phyloP scores from a whole-genome alignment of 176 grass and related monocot genomes.

The Cocos nucifera region DNA sequence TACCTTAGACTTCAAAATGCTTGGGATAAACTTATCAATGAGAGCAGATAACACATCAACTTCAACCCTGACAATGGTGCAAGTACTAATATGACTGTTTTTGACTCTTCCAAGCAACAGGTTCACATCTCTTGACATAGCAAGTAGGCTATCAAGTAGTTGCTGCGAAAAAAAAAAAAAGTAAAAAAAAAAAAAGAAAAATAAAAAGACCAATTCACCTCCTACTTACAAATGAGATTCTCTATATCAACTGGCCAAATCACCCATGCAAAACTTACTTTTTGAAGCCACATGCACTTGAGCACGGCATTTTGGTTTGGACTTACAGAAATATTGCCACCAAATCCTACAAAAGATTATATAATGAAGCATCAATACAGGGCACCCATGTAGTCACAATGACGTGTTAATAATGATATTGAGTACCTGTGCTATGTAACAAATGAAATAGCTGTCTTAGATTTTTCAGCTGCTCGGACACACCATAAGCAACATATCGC shows the following conservation, averaged over 20 bases:
- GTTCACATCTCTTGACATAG: constrained; percentile 47
- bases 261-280: constrained; percentile 38
- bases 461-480: constrained; percentile 41
- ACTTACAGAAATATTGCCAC: constrained; percentile 25
- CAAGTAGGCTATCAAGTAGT: constrained; percentile 62
- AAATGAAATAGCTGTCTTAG: constrained; percentile 34
- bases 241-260: not conserved
- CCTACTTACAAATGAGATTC: too few relatives aligned
- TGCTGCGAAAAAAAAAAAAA: constrained; percentile 20
- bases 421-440: constrained; percentile 54
- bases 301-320: constrained; percentile 47
- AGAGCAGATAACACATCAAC: constrained; percentile 33
- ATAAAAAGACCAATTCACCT: not conserved
- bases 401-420: too few relatives aligned
- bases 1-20: constrained; percentile 79
- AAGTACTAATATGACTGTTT: constrained; percentile 48
- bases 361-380: not conserved
- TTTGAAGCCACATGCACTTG: constrained; percentile 74
- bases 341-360: constrained; percentile 27
- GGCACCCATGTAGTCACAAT: too few relatives aligned
- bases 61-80: constrained; percentile 39
- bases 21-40: constrained; percentile 45
- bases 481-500: constrained; percentile 53
- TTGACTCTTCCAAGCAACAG: constrained; percentile 60
- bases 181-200: too few relatives aligned